Conservation (phyloP, 2,329 filamentous ascomycete species). For the Xylariaceae sp. region DNA sequence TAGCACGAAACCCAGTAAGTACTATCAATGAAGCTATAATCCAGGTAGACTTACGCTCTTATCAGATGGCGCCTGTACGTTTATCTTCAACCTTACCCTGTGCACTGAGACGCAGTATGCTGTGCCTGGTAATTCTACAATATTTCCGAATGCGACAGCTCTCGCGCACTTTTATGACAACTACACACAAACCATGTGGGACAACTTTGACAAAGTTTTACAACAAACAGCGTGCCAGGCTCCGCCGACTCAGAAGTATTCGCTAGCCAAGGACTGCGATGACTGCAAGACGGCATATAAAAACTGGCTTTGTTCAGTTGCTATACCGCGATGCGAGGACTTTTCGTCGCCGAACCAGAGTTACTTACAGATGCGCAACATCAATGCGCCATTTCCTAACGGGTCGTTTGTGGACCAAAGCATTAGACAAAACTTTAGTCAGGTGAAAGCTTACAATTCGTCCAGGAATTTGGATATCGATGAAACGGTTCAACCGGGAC, state of each 20-base stretch:
- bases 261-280: constrained; percentile 75
- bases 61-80: constrained; percentile 63
- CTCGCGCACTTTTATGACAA: constrained; percentile 80
- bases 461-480: constrained; percentile 80
- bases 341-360: constrained; percentile 59
- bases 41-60: background rate
- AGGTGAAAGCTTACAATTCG: constrained; percentile 51
- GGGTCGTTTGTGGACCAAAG: constrained; percentile 58
- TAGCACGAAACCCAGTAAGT: constrained; percentile 74
- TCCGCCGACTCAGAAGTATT: constrained; percentile 75
- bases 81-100: constrained; percentile 87
- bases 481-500: constrained; percentile 73
- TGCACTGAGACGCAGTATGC: constrained; percentile 90
- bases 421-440: constrained; percentile 34
- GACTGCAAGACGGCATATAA: constrained; percentile 86
- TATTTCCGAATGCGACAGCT: constrained; percentile 62
- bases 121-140: constrained; percentile 78
- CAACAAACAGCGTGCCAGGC: constrained; percentile 87
- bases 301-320: constrained; percentile 91
- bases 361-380: constrained; percentile 72
- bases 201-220: constrained; percentile 80
- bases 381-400: constrained; percentile 73
- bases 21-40: background rate
- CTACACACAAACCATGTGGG: constrained; percentile 71
- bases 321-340: constrained; percentile 90